Evolutionary conservation across 2,329 filamentous ascomycete species (phyloP).

Genomic region (Pyrenochaeta sp.): DNA sequence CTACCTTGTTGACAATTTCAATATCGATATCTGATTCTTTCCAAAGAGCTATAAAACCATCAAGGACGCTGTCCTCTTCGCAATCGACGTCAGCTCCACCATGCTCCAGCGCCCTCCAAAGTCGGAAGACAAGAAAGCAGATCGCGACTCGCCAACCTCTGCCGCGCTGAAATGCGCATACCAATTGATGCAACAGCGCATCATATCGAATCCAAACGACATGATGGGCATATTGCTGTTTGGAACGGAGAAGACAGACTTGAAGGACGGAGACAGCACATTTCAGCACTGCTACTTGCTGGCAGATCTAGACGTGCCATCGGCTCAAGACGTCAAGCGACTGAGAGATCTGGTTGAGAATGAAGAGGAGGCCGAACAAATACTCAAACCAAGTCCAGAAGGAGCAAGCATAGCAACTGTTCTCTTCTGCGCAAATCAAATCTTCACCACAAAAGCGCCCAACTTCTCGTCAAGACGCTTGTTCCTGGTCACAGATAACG

Average conservation of each 20-base stretch:
- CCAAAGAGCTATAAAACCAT: conserved; percentile 79
- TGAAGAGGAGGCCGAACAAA: conserved; percentile 71
- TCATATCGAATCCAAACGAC: conserved; percentile 94
- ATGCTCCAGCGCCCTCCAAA: conserved; percentile 77
- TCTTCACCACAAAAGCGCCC: conserved; percentile 92
- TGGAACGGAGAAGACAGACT: conserved; percentile 77
- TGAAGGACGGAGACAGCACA: conserved; percentile 57
- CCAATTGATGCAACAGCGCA: conserved; percentile 95
- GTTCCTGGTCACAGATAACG: conserved; percentile 96
- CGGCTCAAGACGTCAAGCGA: conserved; percentile 83
- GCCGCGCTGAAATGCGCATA: conserved; percentile 95
- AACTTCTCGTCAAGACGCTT: conserved; percentile 92
- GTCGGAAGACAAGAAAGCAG: conserved; percentile 72
- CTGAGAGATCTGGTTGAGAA: conserved; percentile 80
- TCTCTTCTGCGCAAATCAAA: conserved; percentile 92
- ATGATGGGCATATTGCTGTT: conserved; percentile 97
- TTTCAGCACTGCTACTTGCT: conserved; percentile 95
- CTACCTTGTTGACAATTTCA: too few relatives aligned
- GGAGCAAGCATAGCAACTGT: conserved; percentile 84
- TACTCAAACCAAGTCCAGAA: conserved; percentile 75
- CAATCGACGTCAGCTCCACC: conserved; percentile 86
- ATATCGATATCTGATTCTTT: too few relatives aligned
- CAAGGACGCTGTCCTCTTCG: conserved; percentile 98
- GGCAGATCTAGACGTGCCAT: conserved; percentile 85
- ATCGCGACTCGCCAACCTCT: conserved; percentile 77